These are phyloP conservation scores for Echium plantagineum DNA, from an alignment of 257 asterid species.

Conservation along the genomic window DNA sequence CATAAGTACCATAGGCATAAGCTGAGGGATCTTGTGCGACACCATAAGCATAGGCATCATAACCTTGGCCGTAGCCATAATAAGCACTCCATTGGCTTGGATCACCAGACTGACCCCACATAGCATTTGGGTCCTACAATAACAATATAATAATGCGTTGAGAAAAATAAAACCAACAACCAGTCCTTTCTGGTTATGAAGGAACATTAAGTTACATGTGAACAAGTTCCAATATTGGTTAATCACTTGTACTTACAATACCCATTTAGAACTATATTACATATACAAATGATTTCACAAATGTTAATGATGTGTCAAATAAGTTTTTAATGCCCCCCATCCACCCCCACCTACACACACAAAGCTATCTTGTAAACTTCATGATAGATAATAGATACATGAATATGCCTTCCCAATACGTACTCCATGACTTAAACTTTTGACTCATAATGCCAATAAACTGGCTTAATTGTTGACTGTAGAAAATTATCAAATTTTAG, in stretches of 20 bases:
- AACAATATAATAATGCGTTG: not conserved
- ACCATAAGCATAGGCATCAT: constrained; percentile 83
- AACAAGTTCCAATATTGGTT: not conserved
- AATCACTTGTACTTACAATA: not conserved
- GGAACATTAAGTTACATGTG: not conserved
- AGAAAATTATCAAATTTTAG: not conserved
- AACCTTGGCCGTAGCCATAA: constrained; percentile 92
- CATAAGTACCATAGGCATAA: constrained; percentile 76
- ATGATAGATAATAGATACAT: not conserved
- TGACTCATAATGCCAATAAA: not conserved
- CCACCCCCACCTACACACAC: not conserved
- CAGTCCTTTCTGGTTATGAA: not conserved
- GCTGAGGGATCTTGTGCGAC: constrained; percentile 76
- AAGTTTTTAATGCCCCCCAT: not conserved
- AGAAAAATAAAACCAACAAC: not conserved
- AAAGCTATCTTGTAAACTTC: not conserved
- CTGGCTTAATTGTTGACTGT: not conserved
- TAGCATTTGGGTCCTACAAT: constrained; percentile 53
- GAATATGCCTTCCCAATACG: not conserved
- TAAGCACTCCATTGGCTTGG: constrained; percentile 75
- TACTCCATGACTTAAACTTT: not conserved
- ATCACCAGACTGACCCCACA: constrained; percentile 74
- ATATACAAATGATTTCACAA: no score
- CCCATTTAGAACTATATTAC: not conserved
- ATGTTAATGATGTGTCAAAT: no score